A percentile compares a stretch with the other conserved stretches of the same genome.
These are phyloP conservation scores for Sarcocystis neurona DNA, from an alignment of 169 alveolate genomes.

Conservation along the genomic window DNA sequence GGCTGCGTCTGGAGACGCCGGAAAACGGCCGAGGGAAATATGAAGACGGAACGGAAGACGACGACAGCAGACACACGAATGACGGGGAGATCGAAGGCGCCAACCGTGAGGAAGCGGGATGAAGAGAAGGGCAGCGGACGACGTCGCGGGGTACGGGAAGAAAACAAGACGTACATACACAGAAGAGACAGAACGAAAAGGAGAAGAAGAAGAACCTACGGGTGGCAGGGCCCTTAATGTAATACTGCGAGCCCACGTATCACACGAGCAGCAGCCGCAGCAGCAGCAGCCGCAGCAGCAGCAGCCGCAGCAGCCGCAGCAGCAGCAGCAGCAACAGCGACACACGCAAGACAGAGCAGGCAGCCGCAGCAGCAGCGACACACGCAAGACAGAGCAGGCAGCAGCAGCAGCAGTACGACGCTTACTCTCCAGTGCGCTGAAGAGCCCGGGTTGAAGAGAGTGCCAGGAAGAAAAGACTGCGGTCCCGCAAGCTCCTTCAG, in stretches of 20 bases:
- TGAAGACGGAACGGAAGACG: no score
- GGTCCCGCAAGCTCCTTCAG: slow-evolving; percentile 33
- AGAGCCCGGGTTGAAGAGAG: slow-evolving; percentile 38
- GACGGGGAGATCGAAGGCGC: no score
- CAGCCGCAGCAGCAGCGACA: neutral
- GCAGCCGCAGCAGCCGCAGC: neutral
- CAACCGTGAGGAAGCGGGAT: no score
- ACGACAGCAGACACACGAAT: no score
- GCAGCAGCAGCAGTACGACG: neutral
- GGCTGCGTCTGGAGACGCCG: no score
- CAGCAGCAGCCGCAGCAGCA: neutral
- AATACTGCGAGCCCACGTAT: no score
- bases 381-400: neutral
- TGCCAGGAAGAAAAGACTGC: neutral
- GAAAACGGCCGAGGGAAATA: no score
- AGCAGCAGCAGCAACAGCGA: neutral
- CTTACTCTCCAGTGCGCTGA: slow-evolving; percentile 58
- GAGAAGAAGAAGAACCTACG: neutral
- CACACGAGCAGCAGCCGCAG: no score
- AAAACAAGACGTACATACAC: no score
- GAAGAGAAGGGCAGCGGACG: no score
- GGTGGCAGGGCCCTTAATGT: neutral
- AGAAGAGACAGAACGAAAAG: neutral
- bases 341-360: neutral
- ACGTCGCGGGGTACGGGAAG: no score